phyloP scores from a whole-genome alignment of 2,329 filamentous ascomycete genomes.

The Colletotrichum abscissum region DNA sequence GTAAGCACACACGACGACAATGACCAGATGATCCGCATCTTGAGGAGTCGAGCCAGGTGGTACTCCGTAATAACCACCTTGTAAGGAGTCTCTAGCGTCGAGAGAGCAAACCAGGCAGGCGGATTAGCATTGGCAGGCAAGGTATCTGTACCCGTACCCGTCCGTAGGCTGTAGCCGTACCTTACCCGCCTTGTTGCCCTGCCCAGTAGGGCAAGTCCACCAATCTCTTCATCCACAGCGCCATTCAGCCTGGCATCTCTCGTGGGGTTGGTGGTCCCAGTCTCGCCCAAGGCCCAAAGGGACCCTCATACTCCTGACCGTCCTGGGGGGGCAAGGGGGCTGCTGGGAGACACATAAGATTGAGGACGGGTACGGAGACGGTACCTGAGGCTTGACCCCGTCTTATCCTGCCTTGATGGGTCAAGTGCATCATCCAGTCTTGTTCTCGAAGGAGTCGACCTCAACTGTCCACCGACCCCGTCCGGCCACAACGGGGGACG shows the following conservation, averaged over 20 bases:
- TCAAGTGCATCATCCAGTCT: conserved; percentile 5
- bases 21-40: conserved; percentile 20
- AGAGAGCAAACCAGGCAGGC: conserved; percentile 15
- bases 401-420: conserved; percentile 15
- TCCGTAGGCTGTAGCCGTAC: conserved; percentile 7
- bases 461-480: conserved; percentile 13
- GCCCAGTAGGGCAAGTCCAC: conserved; percentile 30
- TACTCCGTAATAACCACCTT: conserved; percentile 15
- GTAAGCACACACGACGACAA: conserved; percentile 1
- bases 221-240: conserved; percentile 5
- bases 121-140: conserved; percentile 17
- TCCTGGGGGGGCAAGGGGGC: neutral
- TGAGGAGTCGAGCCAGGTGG: conserved; percentile 7
- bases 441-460: conserved; percentile 21
- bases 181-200: conserved; percentile 11
- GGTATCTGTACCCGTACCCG: conserved; percentile 11
- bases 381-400: conserved; percentile 26
- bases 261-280: conserved; percentile 2
- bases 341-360: neutral
- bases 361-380: conserved; percentile 1
- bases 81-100: neutral
- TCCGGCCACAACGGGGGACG: conserved; percentile 18
- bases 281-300: neutral
- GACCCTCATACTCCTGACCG: conserved; percentile 1
- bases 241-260: conserved; percentile 4